phyloP scores from a whole-genome alignment of 1,284 basidiomycete species.

The Anthracocystis setariae region DNA sequence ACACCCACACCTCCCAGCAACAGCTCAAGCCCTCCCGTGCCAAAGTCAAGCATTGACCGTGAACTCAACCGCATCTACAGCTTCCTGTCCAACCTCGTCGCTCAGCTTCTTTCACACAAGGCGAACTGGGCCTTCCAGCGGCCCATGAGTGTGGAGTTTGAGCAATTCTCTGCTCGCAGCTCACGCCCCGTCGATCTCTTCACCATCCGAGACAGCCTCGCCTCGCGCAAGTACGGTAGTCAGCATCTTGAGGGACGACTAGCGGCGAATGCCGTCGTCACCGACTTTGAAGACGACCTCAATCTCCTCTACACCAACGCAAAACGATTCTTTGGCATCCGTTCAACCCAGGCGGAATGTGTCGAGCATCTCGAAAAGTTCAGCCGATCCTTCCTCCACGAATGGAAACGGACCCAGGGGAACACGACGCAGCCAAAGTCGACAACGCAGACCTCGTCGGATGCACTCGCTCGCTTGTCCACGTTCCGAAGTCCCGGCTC shows the following conservation, averaged over 20 bases:
- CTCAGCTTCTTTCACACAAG: slow-evolving; percentile 43
- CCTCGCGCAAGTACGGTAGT: slow-evolving; percentile 40
- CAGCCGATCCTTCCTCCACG: slow-evolving; percentile 37
- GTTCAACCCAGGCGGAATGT: slow-evolving; percentile 45
- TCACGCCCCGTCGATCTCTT: slow-evolving; percentile 48
- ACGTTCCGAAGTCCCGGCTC: slow-evolving; percentile 23
- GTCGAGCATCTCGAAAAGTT: slow-evolving; percentile 49
- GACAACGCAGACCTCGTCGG: background rate
- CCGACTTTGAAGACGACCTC: slow-evolving; percentile 51
- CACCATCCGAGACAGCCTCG: slow-evolving; percentile 39
- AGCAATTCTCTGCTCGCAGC: slow-evolving; percentile 39
- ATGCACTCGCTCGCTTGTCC: slow-evolving; percentile 9
- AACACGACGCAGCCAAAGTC: slow-evolving; percentile 12
- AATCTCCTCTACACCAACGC: slow-evolving; percentile 36
- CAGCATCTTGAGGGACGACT: slow-evolving; percentile 31
- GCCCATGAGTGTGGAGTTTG: slow-evolving; percentile 36
- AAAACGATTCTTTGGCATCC: slow-evolving; percentile 34
- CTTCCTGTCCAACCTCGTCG: slow-evolving; percentile 42
- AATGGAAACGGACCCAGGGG: slow-evolving; percentile 40
- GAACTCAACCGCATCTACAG: slow-evolving; percentile 42
- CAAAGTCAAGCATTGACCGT: slow-evolving; percentile 14
- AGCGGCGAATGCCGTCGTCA: slow-evolving; percentile 44
- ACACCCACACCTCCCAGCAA: background rate
- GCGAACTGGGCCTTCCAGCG: slow-evolving; percentile 45
- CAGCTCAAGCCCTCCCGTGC: background rate